Evolutionary conservation across 164 flowering plant genomes (phyloP).

Genomic region (Vitis riparia): DNA sequence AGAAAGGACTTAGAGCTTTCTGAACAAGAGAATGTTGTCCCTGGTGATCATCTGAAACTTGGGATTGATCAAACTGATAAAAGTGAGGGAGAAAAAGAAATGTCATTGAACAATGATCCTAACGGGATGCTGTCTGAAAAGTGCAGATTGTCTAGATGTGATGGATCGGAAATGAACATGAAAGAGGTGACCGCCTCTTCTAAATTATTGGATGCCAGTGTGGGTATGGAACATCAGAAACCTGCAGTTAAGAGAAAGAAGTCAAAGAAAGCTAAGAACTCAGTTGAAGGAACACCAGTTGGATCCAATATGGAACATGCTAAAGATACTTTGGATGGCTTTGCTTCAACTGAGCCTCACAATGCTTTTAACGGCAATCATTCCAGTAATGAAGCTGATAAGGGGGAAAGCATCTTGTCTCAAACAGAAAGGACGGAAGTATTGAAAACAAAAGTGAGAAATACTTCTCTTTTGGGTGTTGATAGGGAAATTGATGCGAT

Average conservation of each 20-base stretch:
- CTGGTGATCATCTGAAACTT: constrained; percentile 3
- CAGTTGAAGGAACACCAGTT: constrained; percentile 5
- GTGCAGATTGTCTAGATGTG: neutral
- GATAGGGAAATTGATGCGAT: constrained; percentile 18
- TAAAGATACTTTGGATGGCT: constrained; percentile 2
- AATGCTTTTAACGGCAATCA: constrained; percentile 12
- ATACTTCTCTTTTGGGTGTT: constrained; percentile 9
- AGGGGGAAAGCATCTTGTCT: constrained; percentile 9
- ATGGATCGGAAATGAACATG: constrained; percentile 11
- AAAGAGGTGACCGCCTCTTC: constrained; percentile 13
- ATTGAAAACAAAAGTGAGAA: constrained; percentile 1
- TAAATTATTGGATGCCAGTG: constrained; percentile 18
- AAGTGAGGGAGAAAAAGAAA: constrained; percentile 11
- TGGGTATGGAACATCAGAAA: constrained; percentile 13
- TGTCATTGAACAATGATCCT: constrained; percentile 11
- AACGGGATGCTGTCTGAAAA: constrained; percentile 6
- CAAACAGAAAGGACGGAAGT: constrained; percentile 10
- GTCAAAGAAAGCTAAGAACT: constrained; percentile 27
- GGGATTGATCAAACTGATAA: constrained; percentile 9
- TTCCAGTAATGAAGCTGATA: constrained; percentile 9
- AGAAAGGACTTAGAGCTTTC: constrained; percentile 1
- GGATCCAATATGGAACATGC: constrained; percentile 11
- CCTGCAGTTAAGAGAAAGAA: constrained; percentile 31
- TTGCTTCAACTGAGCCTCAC: constrained; percentile 15
- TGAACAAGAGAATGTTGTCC: neutral